Base-by-base conservation (phyloP, 306 rosid genomes). In the Prunus kanzakura region DNA sequence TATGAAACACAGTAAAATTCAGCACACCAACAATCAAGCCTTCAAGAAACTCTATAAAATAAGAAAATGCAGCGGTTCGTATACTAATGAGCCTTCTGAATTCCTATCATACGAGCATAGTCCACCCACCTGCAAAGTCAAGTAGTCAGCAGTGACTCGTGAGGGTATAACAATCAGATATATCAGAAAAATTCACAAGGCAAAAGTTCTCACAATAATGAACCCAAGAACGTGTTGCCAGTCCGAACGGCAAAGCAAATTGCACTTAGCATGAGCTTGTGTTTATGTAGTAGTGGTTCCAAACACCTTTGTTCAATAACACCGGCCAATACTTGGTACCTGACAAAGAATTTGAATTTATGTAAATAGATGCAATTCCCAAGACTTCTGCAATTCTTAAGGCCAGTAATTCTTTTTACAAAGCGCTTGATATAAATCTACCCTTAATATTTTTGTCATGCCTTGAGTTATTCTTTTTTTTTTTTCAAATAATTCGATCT, bases 301-400 rank as follows among this genome's bases (percentile, higher is more conserved):
- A 92, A 83, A 49, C 88, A 19, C 84, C 97, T 82, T 79, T 92
- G 97, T 71, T 92, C 97, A 57, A 92, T 81, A 66, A 92, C 80
- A 71, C 97, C 93, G 25, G 97, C 93, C 79, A 90, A 73, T 29
- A 92, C 85, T 88, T 88, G 96, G 80, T 92, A 88, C 89, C 97
- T 92, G 82, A 46, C 66, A 47, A 35, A 69, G 38, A 79, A 55
- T 58, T 75, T 75, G 66, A 73, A 71, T 67, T 63, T 62, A 43
- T 10, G 65, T 64, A 45, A 74, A 46, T 46, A 50, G 46, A 69
- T 4, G 38, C 38, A 57, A 25, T 12, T 58, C 22, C 25, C 54
- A 20, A 62, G 51, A 52, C 23, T 19, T 6, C 69, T 73, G 47
- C 69, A 64, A 61, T 76, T 50, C 46, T 63, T 81, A 25, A 64